Percentiles rank a stretch among this genome's conserved stretches.
Conservation (phyloP, 345 rosid species). For the Eucalyptus rudis region DNA sequence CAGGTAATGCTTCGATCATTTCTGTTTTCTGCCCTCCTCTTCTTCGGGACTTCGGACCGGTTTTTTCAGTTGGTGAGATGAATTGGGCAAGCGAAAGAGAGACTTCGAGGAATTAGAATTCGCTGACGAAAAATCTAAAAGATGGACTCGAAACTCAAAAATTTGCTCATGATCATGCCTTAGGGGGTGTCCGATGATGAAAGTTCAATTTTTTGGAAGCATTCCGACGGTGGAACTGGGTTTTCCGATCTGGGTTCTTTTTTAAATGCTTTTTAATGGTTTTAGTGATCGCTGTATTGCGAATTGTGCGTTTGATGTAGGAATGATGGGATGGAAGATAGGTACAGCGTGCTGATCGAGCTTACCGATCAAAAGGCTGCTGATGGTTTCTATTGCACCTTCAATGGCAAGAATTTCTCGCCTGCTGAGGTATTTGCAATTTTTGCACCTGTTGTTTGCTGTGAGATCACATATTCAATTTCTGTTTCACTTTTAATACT, state of each 20-base stretch:
- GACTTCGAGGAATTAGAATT: background rate
- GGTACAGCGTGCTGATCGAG: conserved; percentile 67
- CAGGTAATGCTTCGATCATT: conserved; percentile 15
- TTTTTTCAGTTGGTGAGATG: background rate
- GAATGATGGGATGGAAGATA: conserved; percentile 90
- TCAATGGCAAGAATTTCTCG: no score
- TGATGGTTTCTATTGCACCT: no score
- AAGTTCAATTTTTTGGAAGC: background rate
- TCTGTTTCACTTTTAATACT: no score
- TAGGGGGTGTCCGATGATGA: background rate
- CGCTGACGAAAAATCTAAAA: background rate
- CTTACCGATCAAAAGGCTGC: conserved; percentile 8
- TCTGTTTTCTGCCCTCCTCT: background rate
- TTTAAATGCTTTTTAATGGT: background rate
- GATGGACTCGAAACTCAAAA: background rate
- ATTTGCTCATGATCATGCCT: background rate
- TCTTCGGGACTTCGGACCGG: background rate
- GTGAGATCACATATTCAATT: no score
- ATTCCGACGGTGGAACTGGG: background rate
- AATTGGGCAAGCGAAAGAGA: background rate
- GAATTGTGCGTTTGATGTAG: conserved; percentile 5
- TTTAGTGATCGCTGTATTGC: background rate
- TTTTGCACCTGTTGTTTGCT: no score
- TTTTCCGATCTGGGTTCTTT: no score
- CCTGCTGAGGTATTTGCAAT: no score